Percentiles rank a stretch among this genome's conserved stretches.
Conservation (phyloP, 345 rosid species). For the Stellera chamaejasme region DNA sequence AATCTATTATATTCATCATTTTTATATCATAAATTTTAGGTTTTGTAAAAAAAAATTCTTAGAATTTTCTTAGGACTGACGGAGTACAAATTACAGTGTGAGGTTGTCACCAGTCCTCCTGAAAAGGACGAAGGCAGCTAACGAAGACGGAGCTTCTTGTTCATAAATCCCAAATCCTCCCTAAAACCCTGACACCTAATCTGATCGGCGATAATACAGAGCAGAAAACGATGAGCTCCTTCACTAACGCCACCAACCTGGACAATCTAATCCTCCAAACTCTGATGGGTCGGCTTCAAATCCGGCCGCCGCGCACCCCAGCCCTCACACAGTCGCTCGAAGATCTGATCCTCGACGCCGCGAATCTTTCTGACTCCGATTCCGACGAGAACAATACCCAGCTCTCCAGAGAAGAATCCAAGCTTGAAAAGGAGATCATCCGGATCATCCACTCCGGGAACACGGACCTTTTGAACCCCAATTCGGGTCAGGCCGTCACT, state of each 20-base stretch:
- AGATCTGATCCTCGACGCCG: conserved; percentile 60
- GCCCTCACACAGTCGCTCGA: conserved; percentile 62
- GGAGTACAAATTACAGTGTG: too few species aligned
- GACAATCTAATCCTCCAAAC: conserved; percentile 70
- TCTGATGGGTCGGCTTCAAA: conserved; percentile 76
- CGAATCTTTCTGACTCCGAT: conserved; percentile 28
- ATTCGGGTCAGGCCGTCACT: conserved; percentile 78
- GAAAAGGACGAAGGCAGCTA: too few species aligned
- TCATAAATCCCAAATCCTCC: not conserved
- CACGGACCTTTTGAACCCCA: conserved; percentile 63
- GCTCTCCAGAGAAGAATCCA: conserved; percentile 65
- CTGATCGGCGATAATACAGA: not conserved
- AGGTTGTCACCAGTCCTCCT: too few species aligned
- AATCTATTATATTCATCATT: too few species aligned
- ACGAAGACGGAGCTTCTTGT: too few species aligned
- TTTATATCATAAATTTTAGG: too few species aligned
- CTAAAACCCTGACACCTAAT: conserved; percentile 1
- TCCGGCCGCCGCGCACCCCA: conserved; percentile 43
- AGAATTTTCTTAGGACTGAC: too few species aligned
- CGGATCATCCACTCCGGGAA: conserved; percentile 55
- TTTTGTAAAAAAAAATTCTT: too few species aligned
- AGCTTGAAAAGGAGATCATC: conserved; percentile 73
- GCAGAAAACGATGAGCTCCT: conserved; percentile 37
- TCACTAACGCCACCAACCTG: conserved; percentile 39
- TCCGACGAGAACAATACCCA: conserved; percentile 24